Evolutionary conservation across 371 early-diverging fungal species (phyloP), one percentile per base, ranked within the genome.

Genomic region (Mortierella sp.): DNA sequence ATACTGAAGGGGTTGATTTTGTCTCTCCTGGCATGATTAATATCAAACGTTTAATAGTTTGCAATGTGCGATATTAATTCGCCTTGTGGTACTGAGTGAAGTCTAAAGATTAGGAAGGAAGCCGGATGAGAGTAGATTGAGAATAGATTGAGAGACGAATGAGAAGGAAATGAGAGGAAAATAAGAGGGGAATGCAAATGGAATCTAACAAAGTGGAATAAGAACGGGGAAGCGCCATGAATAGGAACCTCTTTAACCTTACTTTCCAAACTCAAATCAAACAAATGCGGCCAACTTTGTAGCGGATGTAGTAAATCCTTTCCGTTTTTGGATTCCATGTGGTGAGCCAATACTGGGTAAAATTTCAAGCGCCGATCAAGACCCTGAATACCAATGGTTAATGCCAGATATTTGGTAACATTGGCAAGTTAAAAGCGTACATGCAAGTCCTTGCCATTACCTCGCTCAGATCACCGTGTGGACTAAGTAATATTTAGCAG

Each of bases 251-350:
- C 47, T 59, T 59, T 59, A 42, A 29, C 17, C 60, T 59, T 57
- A 22, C n/a, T n/a, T n/a, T 67, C 31, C 34, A 55, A 40, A 17
- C 22, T 19, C 12, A 47, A 47, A 47, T n/a, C 47, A 47, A 47
- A 47, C 47, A 47, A 47, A 47, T n/a, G 47, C 47, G 47, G 47
- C 47, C 47, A 47, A 47, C 47, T 47, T 47, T 47, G 22, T n/a
- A n/a, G n/a, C n/a, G n/a, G n/a, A n/a, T 47, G 5, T 3, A 45
- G 45, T 45, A 12, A n/a, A 47, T 47, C 19, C 47, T 17, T 47
- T 47, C 47, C 47, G 47, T 47, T 47, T 47, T 47, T n/a, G 40
- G 40, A 6, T 40, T 40, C 40, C 40, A 40, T 40, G 6, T 6
- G 47, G 22, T 47, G 47, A n/a, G 9, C 22, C 19, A n/a, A n/a